phyloP scores from a whole-genome alignment of 257 asterid species.

The Anisodus tanguticus region DNA sequence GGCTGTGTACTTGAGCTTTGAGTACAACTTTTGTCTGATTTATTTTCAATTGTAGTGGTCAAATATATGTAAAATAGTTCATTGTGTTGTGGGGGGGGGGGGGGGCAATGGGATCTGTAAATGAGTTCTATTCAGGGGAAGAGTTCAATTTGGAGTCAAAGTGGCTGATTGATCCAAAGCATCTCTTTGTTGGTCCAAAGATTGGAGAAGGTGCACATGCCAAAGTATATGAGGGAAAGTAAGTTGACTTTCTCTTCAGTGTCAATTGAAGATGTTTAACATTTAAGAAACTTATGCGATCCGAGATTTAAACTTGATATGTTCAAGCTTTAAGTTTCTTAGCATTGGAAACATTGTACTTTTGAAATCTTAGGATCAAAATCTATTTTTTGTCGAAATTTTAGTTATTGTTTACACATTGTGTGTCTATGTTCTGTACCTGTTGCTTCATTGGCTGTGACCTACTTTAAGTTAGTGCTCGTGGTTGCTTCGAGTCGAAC shows the following conservation, averaged over 20 bases:
- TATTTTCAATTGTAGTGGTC: too few relatives aligned
- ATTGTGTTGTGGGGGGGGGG: too few relatives aligned
- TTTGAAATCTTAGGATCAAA: background rate
- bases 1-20: background rate
- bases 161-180: conserved; percentile 87
- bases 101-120: conserved; percentile 69
- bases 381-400: background rate
- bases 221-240: conserved; percentile 91
- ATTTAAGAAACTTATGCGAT: background rate
- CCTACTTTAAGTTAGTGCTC: too few relatives aligned
- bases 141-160: conserved; percentile 73
- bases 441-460: too few relatives aligned
- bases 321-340: background rate
- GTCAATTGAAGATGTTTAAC: background rate
- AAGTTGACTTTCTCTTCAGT: conserved; percentile 49
- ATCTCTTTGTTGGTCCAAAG: conserved; percentile 87
- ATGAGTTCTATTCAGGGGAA: conserved; percentile 59
- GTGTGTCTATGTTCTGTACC: too few relatives aligned
- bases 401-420: too few relatives aligned
- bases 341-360: background rate
- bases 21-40: background rate
- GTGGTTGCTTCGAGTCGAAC: too few relatives aligned
- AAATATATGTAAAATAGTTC: too few relatives aligned
- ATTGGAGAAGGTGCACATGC: conserved; percentile 98
- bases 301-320: background rate